Base-by-base conservation (phyloP, 768 basidiomycete genomes). In the Solioccasus polychromus region DNA sequence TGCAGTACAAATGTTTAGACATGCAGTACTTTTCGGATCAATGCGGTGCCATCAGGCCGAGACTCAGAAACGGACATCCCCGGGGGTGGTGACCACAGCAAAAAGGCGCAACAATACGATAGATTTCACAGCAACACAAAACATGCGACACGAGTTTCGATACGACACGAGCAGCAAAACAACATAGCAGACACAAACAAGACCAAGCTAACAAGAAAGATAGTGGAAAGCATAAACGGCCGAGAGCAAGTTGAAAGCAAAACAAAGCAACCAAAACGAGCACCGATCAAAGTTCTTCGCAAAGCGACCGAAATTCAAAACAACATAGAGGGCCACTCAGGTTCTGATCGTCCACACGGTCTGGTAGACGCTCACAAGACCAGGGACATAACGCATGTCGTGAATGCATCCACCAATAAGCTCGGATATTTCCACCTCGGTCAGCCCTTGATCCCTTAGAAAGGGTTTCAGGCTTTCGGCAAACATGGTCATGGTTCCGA, bases 381-480 rank as follows among this genome's bases (percentile, higher is more conserved):
- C 83, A 9, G 51, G 59, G 9, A 74, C 68, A 5, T 48, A 61
- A 42, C 64, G 56, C 45, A 84, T 59, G 54, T 86, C 85, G 10
- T 64, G 61, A 23, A 72, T 41, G 48, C 70, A 79, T 8, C 64
- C 75, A 2, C 45, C 57, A 9, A 77, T 59, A 32, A 84, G 47
- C 1, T 55, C 54, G 10, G 66, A 61, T 11, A 79, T 64, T 29
- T 71, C 69, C 8, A 48, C 59, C 26, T 66, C 68, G 17, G 60
- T 44, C 46, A 66, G 52, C 3, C 71, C 67, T 15, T 75, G 66
- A 20, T 59, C 44, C 35, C 57, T 55, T 34, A 87, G 57, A 42
- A 85, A 53, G 1, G 75, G 72, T 46, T 61, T 72, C 42, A 80
- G 63, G 18, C 78, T 78, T 15, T 74, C 65, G 4, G 76, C 71